Conservation (phyloP, 2,329 filamentous ascomycete genomes). For the Sclerotinia subarctica region DNA sequence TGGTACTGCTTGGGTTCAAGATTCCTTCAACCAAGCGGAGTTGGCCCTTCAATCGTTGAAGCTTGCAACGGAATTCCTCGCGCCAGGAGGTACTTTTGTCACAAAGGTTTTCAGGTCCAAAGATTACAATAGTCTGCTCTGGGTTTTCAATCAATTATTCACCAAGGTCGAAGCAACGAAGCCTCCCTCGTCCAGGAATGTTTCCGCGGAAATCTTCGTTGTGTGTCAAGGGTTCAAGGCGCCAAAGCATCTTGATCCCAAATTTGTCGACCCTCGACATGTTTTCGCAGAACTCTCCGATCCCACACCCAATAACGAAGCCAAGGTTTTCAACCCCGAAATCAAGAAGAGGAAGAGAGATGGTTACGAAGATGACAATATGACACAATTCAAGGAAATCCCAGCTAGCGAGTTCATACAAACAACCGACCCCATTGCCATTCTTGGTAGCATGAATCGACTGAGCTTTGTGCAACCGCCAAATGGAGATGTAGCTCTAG, state of each 20-base stretch:
- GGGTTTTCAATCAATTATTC: slow-evolving; percentile 98
- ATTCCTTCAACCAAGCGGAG: slow-evolving; percentile 97
- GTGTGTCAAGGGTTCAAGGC: slow-evolving; percentile 95
- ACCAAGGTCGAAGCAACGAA: slow-evolving; percentile 95
- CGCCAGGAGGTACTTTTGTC: slow-evolving; percentile 87
- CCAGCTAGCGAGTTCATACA: slow-evolving; percentile 91
- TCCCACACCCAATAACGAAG: slow-evolving; percentile 88
- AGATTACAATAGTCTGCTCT: slow-evolving; percentile 91
- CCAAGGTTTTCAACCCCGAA: slow-evolving; percentile 96
- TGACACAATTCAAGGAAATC: slow-evolving; percentile 85
- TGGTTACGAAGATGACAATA: slow-evolving; percentile 96
- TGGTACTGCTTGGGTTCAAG: slow-evolving; percentile 95
- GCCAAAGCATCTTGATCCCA: slow-evolving; percentile 87
- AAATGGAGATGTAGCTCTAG: slow-evolving; percentile 80
- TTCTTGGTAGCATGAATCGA: slow-evolving; percentile 81
- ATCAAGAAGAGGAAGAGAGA: slow-evolving; percentile 96
- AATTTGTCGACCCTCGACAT: slow-evolving; percentile 81
- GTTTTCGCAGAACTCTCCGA: slow-evolving; percentile 92
- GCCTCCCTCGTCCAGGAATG: slow-evolving; percentile 90
- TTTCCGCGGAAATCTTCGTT: slow-evolving; percentile 97
- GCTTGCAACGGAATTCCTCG: slow-evolving; percentile 88
- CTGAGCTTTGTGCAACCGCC: slow-evolving; percentile 77
- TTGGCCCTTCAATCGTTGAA: slow-evolving; percentile 87
- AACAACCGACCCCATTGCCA: slow-evolving; percentile 86
- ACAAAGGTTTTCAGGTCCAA: slow-evolving; percentile 98